Evolutionary conservation across 2,329 filamentous ascomycete species (phyloP), one percentile per base, ranked within the genome.

Genomic region (Rhinocladiella mackenziei): DNA sequence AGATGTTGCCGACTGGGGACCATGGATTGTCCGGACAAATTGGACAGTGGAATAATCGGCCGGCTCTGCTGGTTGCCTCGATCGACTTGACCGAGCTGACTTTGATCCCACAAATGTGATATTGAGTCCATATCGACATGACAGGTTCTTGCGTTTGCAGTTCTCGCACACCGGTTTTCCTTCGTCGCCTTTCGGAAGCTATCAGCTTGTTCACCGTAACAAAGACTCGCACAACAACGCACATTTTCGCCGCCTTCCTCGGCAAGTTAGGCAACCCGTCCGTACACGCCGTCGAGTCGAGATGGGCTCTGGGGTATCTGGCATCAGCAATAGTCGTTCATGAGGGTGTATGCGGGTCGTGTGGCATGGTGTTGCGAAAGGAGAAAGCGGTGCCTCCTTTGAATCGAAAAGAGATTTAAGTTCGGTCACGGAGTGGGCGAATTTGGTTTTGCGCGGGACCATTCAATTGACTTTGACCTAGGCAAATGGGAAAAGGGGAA

Each of bases 101-200:
- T 33, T 38, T 5, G 25, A 37, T 3, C n/a, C 32, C 13, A 44
- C 32, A 17, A 44, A 44, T 2, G 41, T 44, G 32, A 44, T 37
- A 13, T 44, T 44, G 8, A 32, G 23, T 5, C 41, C 41, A 25
- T 44, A 44, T 5, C 33, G 32, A n/a, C 41, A 44, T 3, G 7
- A 4, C 7, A 44, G 34, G 13, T 28, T 20, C 17, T 44, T 44
- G 32, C 13, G 19, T 7, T 15, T 19, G 19, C 41, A 44, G 23
- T 44, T 44, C 15, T 30, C 13, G 22, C 41, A 44, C 8, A 14
- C 11, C 7, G 41, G 41, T 22, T 37, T 43, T 4, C 26, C 23
- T 22, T 43, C 40, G 14, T 43, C 23, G 11, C 23, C 23, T 26
- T 26, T 26, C n/a, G 23, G 23, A 26, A 11, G 23, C 23, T 26